Evolutionary conservation across 2,329 filamentous ascomycete genomes (phyloP).

Genomic region (Davidsoniella virescens): DNA sequence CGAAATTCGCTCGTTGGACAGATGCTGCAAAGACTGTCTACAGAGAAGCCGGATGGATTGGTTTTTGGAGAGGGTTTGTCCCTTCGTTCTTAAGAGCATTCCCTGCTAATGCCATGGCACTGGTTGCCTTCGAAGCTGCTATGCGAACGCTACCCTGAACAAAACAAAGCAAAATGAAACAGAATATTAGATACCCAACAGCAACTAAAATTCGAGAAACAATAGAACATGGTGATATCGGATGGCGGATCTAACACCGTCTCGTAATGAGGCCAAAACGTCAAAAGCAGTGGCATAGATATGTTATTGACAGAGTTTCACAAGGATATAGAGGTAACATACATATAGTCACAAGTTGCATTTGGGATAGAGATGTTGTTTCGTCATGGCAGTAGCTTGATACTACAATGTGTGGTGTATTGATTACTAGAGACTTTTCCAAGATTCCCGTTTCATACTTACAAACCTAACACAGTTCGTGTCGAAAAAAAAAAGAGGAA

Average conservation of each 20-base stretch:
- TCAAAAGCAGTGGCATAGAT: not conserved
- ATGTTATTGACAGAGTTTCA: not conserved
- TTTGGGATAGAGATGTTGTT: too few species aligned
- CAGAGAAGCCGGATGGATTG: conserved; percentile 55
- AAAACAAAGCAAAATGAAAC: too few species aligned
- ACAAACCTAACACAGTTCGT: too few species aligned
- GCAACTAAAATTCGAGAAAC: not conserved
- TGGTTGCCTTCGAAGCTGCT: conserved; percentile 84
- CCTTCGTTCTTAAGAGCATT: conserved; percentile 90
- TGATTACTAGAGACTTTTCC: not conserved
- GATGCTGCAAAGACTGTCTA: conserved; percentile 67
- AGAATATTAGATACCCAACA: not conserved
- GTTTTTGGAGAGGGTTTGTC: conserved; percentile 85
- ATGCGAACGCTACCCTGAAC: conserved; percentile 48
- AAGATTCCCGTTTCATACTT: too few species aligned
- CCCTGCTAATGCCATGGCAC: conserved; percentile 84
- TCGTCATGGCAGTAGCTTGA: too few species aligned
- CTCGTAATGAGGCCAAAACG: too few species aligned
- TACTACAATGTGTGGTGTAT: not conserved
- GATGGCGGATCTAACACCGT: not conserved
- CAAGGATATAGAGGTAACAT: too few species aligned
- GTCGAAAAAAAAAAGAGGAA: not conserved
- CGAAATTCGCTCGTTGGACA: conserved; percentile 58
- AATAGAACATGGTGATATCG: not conserved
- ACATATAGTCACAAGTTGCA: too few species aligned